phyloP scores from a whole-genome alignment of 2,329 filamentous ascomycete species.

The Fusarium miscanthi region DNA sequence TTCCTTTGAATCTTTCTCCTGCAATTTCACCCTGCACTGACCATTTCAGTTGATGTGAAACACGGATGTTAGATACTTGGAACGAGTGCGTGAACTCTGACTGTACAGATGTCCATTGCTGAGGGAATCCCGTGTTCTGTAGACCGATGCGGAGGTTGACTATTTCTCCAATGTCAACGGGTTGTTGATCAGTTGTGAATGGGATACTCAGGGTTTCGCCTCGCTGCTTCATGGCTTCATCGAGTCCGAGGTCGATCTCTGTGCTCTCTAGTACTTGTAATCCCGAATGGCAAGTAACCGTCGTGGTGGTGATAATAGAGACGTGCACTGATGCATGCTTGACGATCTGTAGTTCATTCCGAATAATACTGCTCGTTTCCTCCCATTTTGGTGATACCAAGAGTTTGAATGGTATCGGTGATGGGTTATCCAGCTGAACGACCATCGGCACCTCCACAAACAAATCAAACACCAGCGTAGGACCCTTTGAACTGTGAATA shows the following conservation, averaged over 20 bases:
- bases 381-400: slow-evolving; percentile 17
- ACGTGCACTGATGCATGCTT: slow-evolving; percentile 20
- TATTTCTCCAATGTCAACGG: slow-evolving; percentile 17
- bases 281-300: background rate
- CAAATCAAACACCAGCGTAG: slow-evolving; percentile 44
- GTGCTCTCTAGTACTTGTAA: background rate
- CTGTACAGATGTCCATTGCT: rapidly evolving
- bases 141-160: slow-evolving; percentile 4
- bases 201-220: background rate
- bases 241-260: slow-evolving; percentile 3
- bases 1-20: background rate
- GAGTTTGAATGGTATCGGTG: slow-evolving; percentile 38
- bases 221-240: rapidly evolving
- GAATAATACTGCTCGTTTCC: slow-evolving; percentile 26
- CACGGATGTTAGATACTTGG: slow-evolving; percentile 42
- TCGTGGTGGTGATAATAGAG: background rate
- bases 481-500: slow-evolving; percentile 50
- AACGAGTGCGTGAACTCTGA: slow-evolving; percentile 35
- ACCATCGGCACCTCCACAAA: slow-evolving; percentile 43
- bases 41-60: slow-evolving; percentile 41
- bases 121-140: background rate
- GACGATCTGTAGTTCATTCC: slow-evolving; percentile 17
- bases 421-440: slow-evolving; percentile 47
- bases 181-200: background rate
- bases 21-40: background rate